Evolutionary conservation across 352 stramenopile genomes (phyloP).

Genomic region (Blastocystis sp.): DNA sequence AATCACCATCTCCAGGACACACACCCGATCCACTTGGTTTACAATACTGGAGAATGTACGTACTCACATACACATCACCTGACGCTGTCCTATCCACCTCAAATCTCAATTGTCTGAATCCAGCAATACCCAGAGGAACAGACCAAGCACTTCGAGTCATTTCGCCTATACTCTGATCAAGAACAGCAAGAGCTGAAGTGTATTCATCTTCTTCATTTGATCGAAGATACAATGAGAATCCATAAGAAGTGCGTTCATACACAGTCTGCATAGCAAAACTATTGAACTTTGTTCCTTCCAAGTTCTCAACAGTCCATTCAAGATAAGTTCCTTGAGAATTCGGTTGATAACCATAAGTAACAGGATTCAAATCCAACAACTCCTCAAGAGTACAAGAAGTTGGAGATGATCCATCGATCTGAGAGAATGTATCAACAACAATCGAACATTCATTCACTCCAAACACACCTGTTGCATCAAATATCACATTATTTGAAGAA

Average conservation of each 20-base stretch:
- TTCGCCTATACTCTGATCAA: neutral
- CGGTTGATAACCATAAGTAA: neutral
- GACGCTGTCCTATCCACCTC: neutral
- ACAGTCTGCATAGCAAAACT: neutral
- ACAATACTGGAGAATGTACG: neutral
- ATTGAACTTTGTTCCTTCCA: neutral
- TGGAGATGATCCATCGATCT: neutral
- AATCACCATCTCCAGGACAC: neutral
- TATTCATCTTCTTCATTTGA: neutral
- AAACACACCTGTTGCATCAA: slow-evolving; percentile 25
- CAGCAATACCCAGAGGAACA: slow-evolving; percentile 4
- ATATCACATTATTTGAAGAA: too few species aligned
- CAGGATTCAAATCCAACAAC: neutral
- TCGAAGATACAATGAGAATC: neutral
- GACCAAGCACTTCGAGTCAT: neutral
- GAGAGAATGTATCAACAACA: neutral
- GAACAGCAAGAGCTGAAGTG: neutral
- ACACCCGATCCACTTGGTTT: neutral
- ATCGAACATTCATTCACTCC: slow-evolving; percentile 17
- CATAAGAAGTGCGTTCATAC: neutral
- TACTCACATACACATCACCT: neutral
- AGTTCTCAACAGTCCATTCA: neutral
- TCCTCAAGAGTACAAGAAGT: neutral
- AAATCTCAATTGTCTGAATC: neutral
- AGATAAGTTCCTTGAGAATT: neutral